Conservation (phyloP, 345 rosid species). For the Adansonia digitata region DNA sequence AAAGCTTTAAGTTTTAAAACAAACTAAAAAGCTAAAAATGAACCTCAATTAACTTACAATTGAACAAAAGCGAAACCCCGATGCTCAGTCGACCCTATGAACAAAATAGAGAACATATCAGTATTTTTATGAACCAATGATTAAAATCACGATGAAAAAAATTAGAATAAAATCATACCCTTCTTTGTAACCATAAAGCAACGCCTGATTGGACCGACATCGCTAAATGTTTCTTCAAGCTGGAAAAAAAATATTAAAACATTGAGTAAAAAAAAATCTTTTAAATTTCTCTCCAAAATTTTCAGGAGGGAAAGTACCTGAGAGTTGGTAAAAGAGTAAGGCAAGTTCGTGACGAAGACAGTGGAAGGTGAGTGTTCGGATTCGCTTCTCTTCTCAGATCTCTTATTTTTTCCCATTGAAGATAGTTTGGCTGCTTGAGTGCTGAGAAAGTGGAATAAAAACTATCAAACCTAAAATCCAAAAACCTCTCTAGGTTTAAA, state of each 20-base stretch:
- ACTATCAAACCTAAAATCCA: slow-evolving; percentile 3
- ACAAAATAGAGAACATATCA: slow-evolving; percentile 7
- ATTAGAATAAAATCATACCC: slow-evolving; percentile 31
- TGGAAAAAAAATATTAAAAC: slow-evolving; percentile 20
- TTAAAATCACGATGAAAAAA: background rate
- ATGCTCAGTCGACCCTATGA: slow-evolving; percentile 72
- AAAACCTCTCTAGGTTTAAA: background rate
- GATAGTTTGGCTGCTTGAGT: slow-evolving; percentile 9
- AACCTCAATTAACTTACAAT: slow-evolving; percentile 50
- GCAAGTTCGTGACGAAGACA: slow-evolving; percentile 74
- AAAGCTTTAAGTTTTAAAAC: background rate
- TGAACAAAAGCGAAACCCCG: slow-evolving; percentile 74
- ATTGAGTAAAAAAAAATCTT: no score
- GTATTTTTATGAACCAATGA: background rate
- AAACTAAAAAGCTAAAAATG: background rate
- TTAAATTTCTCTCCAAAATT: no score
- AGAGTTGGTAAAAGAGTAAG: slow-evolving; percentile 75
- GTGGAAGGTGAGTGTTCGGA: slow-evolving; percentile 64
- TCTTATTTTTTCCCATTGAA: slow-evolving; percentile 46
- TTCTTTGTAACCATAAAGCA: slow-evolving; percentile 84
- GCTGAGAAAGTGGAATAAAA: background rate
- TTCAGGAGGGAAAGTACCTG: slow-evolving; percentile 38
- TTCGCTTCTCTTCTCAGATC: slow-evolving; percentile 37
- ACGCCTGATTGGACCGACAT: slow-evolving; percentile 89
- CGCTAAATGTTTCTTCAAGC: slow-evolving; percentile 88